A percentile compares a stretch with the other conserved stretches of the same genome.
Conservation (phyloP, 2,329 filamentous ascomycete species). For the Parastagonospora nodorum region DNA sequence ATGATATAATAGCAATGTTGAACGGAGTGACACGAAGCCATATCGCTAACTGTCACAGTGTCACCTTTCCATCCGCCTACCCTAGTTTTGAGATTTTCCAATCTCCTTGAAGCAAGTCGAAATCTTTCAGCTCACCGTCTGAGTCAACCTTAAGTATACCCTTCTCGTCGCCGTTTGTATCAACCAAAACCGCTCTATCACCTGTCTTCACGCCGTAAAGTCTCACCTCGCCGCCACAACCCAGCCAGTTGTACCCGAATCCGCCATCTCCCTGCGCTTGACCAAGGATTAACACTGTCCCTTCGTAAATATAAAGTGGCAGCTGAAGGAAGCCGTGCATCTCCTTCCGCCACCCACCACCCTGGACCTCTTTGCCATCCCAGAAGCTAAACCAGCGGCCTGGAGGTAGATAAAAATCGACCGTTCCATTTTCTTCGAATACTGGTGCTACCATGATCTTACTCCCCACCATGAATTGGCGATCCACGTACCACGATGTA, state of each 20-base stretch:
- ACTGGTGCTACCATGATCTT: conserved; percentile 68
- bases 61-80: conserved; percentile 12
- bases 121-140: conserved; percentile 35
- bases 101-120: conserved; percentile 37
- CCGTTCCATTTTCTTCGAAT: conserved; percentile 65
- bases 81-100: conserved; percentile 41
- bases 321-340: conserved; percentile 47
- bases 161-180: conserved; percentile 36
- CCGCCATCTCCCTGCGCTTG: conserved; percentile 44
- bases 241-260: conserved; percentile 50
- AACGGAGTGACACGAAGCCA: background rate
- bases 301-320: conserved; percentile 50
- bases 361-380: conserved; percentile 47
- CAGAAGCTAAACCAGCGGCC: conserved; percentile 59
- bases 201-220: conserved; percentile 45
- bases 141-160: conserved; percentile 35
- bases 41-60: background rate
- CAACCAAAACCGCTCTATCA: conserved; percentile 43
- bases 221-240: conserved; percentile 44
- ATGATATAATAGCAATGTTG: background rate
- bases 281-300: conserved; percentile 48
- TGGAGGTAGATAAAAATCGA: conserved; percentile 69
- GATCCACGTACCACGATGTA: conserved; percentile 70
- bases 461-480: conserved; percentile 75
- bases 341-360: conserved; percentile 52